These are phyloP conservation scores for Pyronema domesticum DNA, from an alignment of 495 filamentous ascomycete species.

Conservation along the genomic window DNA sequence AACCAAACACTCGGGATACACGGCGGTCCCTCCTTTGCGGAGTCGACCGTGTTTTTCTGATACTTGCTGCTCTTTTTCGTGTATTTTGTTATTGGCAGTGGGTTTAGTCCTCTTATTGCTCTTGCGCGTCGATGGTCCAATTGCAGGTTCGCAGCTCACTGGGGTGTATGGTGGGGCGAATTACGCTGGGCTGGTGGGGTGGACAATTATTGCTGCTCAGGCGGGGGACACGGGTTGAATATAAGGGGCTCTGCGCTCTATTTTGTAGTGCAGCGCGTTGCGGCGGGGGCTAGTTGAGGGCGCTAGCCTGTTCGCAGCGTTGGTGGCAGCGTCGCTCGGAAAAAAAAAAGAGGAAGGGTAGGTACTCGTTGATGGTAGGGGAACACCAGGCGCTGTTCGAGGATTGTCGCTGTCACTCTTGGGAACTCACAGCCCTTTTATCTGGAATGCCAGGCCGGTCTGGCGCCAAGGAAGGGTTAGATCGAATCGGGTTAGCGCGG, in stretches of 20 bases:
- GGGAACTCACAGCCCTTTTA: constrained; percentile 1
- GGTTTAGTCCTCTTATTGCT: too few species aligned
- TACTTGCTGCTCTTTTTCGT: too few species aligned
- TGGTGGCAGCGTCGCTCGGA: not conserved
- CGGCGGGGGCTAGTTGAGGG: constrained; percentile 18
- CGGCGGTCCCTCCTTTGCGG: not conserved
- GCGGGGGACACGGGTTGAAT: constrained; percentile 23
- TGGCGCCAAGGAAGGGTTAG: not conserved
- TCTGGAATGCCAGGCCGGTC: not conserved
- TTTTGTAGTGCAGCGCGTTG: constrained; percentile 11
- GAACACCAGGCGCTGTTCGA: not conserved
- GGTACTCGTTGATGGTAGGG: not conserved
- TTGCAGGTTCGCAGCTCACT: constrained; percentile 1
- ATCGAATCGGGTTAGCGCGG: too few species aligned
- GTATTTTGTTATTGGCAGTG: too few species aligned
- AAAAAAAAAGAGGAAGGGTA: not conserved
- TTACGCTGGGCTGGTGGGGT: not conserved
- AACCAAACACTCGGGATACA: not conserved
- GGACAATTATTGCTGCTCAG: not conserved
- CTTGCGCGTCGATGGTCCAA: too few species aligned
- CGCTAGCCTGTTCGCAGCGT: constrained; percentile 8
- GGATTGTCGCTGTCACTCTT: constrained; percentile 4
- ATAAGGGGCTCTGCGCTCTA: constrained; percentile 24
- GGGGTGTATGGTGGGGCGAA: constrained; percentile 14
- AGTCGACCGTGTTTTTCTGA: not conserved